These are phyloP conservation scores for Emmonsiellopsis sp. DNA, from an alignment of 2,329 filamentous ascomycete species.

Conservation along the genomic window DNA sequence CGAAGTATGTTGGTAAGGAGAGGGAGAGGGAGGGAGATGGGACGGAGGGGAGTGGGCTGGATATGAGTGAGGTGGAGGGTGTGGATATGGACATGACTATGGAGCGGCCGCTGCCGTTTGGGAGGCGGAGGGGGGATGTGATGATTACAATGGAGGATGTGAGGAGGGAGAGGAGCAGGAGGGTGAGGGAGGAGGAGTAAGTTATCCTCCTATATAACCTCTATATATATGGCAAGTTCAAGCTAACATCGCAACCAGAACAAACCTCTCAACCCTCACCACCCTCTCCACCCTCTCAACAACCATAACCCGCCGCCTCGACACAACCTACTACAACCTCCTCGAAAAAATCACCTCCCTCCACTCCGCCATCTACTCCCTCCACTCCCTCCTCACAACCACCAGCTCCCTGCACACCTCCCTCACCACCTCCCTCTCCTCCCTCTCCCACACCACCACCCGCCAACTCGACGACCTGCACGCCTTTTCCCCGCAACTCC, in stretches of 20 bases:
- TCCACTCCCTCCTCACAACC: conserved; percentile 32
- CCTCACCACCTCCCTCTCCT: conserved; percentile 28
- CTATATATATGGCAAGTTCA: background rate
- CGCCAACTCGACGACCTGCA: conserved; percentile 30
- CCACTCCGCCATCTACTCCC: conserved; percentile 32
- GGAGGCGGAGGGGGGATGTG: conserved; percentile 19
- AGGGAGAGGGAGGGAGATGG: conserved; percentile 23
- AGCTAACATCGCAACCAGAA: conserved; percentile 2
- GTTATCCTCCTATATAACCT: conserved; percentile 25
- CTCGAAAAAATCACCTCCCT: conserved; percentile 36
- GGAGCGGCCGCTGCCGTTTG: conserved; percentile 13
- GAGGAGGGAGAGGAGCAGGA: conserved; percentile 44
- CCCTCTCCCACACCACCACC: conserved; percentile 28
- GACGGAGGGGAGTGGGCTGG: conserved; percentile 9
- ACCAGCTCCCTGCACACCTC: conserved; percentile 27
- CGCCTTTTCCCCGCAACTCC: conserved; percentile 29
- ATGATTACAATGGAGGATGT: conserved; percentile 24
- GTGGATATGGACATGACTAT: too few relatives aligned
- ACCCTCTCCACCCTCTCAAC: conserved; percentile 31
- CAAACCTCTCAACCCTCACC: conserved; percentile 24
- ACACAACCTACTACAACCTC: conserved; percentile 41
- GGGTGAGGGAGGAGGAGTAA: conserved; percentile 70
- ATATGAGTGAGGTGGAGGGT: conserved; percentile 16
- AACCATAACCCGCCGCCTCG: conserved; percentile 37
- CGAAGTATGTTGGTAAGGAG: conserved; percentile 16